Evolutionary conservation across 2,329 filamentous ascomycete species (phyloP).

Genomic region (Sclerotinia nivalis): DNA sequence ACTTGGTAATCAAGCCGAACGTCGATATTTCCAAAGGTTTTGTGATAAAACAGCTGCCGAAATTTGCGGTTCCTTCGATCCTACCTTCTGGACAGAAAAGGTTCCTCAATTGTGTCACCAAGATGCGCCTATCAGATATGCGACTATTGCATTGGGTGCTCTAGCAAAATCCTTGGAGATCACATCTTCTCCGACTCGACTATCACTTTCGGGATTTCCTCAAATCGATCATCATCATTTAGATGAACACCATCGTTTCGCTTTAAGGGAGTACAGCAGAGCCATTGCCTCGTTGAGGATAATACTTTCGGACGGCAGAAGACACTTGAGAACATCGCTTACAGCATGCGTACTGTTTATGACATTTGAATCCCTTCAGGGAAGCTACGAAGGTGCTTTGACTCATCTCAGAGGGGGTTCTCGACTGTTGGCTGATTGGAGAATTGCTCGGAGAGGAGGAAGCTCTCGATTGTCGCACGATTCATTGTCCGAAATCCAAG

Average conservation of each 20-base stretch:
- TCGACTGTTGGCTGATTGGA: slow-evolving; percentile 39
- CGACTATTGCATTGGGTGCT: slow-evolving; percentile 39
- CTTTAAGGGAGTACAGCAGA: slow-evolving; percentile 38
- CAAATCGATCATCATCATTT: slow-evolving; percentile 39
- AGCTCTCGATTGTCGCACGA: slow-evolving; percentile 39
- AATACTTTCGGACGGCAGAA: slow-evolving; percentile 37
- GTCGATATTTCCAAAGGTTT: slow-evolving; percentile 40
- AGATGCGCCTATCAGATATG: slow-evolving; percentile 39
- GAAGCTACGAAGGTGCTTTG: slow-evolving; percentile 39
- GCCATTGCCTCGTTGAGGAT: slow-evolving; percentile 37
- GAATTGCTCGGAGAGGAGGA: slow-evolving; percentile 38
- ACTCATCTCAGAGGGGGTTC: slow-evolving; percentile 40
- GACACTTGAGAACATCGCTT: slow-evolving; percentile 39
- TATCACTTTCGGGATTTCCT: slow-evolving; percentile 40
- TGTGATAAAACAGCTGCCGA: slow-evolving; percentile 40
- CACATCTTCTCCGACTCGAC: slow-evolving; percentile 37
- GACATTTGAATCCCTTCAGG: slow-evolving; percentile 40
- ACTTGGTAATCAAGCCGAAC: slow-evolving; percentile 37
- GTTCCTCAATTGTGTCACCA: slow-evolving; percentile 40
- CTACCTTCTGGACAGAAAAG: slow-evolving; percentile 41
- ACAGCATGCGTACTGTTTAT: slow-evolving; percentile 40
- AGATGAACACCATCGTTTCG: slow-evolving; percentile 40
- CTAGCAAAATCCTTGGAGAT: slow-evolving; percentile 39
- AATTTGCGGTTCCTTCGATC: slow-evolving; percentile 39
- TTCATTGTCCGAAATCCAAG: slow-evolving; percentile 40